A percentile compares a stretch with the other conserved stretches of the same genome.
These are phyloP conservation scores for Pseudognaphalium luteoalbum DNA, from an alignment of 129 eudicot genomes.

Conservation along the genomic window DNA sequence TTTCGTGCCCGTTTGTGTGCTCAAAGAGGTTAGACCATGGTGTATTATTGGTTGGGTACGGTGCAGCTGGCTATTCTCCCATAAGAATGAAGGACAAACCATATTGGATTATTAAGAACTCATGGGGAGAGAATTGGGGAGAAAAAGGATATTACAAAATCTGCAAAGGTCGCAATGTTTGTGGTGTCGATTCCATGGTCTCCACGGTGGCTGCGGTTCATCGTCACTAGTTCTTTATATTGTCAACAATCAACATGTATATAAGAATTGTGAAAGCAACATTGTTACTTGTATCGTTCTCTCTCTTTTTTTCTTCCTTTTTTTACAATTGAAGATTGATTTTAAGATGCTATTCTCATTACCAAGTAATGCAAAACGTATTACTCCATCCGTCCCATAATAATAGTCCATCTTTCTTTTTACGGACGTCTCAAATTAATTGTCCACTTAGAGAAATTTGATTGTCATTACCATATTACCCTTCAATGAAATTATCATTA, in stretches of 20 bases:
- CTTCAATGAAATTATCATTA: too few species aligned
- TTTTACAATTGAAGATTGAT: slow-evolving; percentile 1
- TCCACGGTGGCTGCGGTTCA: slow-evolving; percentile 73
- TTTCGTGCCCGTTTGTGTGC: slow-evolving; percentile 78
- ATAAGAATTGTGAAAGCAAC: not conserved
- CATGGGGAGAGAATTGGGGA: slow-evolving; percentile 88
- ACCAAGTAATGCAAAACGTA: slow-evolving; percentile 22
- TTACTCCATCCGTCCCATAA: too few species aligned
- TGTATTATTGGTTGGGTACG: slow-evolving; percentile 75
- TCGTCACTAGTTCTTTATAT: slow-evolving; percentile 19
- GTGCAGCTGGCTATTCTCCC: slow-evolving; percentile 66
- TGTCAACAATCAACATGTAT: slow-evolving; percentile 7
- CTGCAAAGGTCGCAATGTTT: slow-evolving; percentile 70
- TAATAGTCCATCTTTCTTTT: too few species aligned
- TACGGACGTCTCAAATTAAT: too few species aligned
- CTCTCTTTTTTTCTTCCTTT: not conserved
- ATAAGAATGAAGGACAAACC: slow-evolving; percentile 74
- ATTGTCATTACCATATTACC: too few species aligned
- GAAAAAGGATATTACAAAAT: slow-evolving; percentile 76
- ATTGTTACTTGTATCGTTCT: not conserved
- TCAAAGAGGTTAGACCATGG: slow-evolving; percentile 73
- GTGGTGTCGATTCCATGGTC: slow-evolving; percentile 87
- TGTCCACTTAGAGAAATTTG: too few species aligned
- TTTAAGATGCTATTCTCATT: slow-evolving; percentile 49
- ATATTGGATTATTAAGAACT: slow-evolving; percentile 88